phyloP scores from a whole-genome alignment of 352 stramenopile species.

The Pythium brachiatum region DNA sequence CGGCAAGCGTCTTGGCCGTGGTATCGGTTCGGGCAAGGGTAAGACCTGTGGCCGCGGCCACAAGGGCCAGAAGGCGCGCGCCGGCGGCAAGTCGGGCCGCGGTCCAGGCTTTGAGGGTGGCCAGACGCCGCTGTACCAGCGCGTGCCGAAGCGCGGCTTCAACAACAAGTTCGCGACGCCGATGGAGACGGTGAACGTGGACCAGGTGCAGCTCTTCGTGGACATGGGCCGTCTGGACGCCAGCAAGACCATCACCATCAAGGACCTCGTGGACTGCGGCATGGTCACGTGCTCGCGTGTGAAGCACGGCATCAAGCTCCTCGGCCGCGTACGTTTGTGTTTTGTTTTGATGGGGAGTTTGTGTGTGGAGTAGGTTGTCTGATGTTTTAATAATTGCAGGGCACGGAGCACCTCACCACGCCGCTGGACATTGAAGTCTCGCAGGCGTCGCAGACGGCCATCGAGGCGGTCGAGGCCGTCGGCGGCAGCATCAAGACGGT shows the following conservation, averaged over 20 bases:
- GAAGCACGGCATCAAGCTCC: constrained; percentile 96
- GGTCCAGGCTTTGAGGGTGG: constrained; percentile 96
- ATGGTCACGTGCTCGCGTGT: constrained; percentile 90
- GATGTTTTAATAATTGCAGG: constrained; percentile 19
- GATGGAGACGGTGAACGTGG: constrained; percentile 93
- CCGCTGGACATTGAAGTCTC: constrained; percentile 96
- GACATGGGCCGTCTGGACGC: constrained; percentile 95
- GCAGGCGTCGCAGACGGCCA: constrained; percentile 92
- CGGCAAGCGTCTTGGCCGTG: constrained; percentile 89
- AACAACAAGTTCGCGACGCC: constrained; percentile 91
- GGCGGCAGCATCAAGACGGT: constrained; percentile 95
- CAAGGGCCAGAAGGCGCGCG: constrained; percentile 96
- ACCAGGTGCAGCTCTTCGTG: constrained; percentile 94
- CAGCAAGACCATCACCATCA: constrained; percentile 92
- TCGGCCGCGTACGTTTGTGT: constrained; percentile 55
- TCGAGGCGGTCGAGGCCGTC: constrained; percentile 91
- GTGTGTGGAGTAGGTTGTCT: background rate
- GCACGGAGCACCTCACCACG: constrained; percentile 82
- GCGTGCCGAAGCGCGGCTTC: constrained; percentile 97
- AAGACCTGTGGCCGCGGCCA: constrained; percentile 96
- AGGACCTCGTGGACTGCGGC: constrained; percentile 84
- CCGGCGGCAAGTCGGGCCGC: constrained; percentile 75
- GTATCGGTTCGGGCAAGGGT: constrained; percentile 91
- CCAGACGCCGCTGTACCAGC: constrained; percentile 97
- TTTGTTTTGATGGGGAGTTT: background rate